phyloP scores from a whole-genome alignment of 2,329 filamentous ascomycete species.

The Colletotrichum abscissum region DNA sequence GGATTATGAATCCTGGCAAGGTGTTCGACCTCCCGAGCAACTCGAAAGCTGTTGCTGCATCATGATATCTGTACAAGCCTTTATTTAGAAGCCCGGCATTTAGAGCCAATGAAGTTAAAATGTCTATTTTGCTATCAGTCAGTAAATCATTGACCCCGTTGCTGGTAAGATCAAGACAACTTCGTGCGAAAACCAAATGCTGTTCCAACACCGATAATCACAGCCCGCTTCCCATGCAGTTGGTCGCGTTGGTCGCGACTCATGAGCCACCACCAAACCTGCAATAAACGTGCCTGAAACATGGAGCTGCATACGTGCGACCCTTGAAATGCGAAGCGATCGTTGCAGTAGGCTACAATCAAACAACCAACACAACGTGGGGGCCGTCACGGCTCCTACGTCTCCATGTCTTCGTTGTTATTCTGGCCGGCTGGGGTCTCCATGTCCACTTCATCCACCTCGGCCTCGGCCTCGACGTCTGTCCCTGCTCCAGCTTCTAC shows the following conservation, averaged over 20 bases:
- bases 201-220: not conserved
- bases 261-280: not conserved
- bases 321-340: not conserved
- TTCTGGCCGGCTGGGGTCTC: not conserved
- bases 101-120: not conserved
- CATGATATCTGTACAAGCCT: not conserved
- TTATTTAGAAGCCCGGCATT: not conserved
- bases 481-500: no score
- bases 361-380: constrained; percentile 20
- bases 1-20: constrained; percentile 78
- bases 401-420: not conserved
- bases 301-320: not conserved
- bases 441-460: no score
- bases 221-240: not conserved
- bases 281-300: constrained; percentile 6
- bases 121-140: not conserved
- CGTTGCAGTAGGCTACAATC: constrained; percentile 6
- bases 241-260: not conserved
- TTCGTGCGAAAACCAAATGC: not conserved
- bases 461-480: no score
- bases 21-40: constrained; percentile 64
- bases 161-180: not conserved
- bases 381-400: not conserved
- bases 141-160: not conserved
- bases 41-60: constrained; percentile 4